Evolutionary conservation across 2,329 filamentous ascomycete genomes (phyloP).

Genomic region (Arachnopeziza araneosa): DNA sequence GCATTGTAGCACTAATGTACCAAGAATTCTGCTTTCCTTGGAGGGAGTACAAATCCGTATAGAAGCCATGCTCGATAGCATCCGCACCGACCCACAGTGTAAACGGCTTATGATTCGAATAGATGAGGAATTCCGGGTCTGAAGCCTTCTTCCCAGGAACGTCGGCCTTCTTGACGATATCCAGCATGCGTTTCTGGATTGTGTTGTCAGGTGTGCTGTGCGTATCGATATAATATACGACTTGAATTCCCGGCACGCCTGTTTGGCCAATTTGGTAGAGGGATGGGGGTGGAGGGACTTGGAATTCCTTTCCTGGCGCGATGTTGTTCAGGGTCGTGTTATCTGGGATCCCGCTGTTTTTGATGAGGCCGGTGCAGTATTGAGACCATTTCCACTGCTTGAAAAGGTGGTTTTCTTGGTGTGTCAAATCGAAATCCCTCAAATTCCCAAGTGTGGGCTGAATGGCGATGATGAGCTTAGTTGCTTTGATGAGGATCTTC

Average conservation of each 20-base stretch:
- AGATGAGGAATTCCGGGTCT: slow-evolving; percentile 12
- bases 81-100: slow-evolving; percentile 25
- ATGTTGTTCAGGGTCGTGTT: background rate
- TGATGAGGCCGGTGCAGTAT: background rate
- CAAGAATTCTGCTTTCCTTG: slow-evolving; percentile 34
- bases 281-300: background rate
- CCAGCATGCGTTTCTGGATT: background rate
- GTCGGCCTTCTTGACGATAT: slow-evolving; percentile 1
- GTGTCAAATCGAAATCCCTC: background rate
- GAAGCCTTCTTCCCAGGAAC: background rate
- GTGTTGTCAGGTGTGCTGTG: background rate
- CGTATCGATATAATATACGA: background rate
- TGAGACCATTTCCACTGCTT: background rate
- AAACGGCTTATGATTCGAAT: slow-evolving; percentile 19
- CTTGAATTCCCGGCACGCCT: background rate
- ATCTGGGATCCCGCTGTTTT: background rate
- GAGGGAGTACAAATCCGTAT: slow-evolving; percentile 36
- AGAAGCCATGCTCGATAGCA: slow-evolving; percentile 36
- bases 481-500: slow-evolving; percentile 1
- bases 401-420: background rate
- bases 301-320: background rate
- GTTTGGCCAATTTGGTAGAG: background rate
- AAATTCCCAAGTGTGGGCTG: slow-evolving; percentile 4
- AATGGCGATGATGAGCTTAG: slow-evolving; percentile 2
- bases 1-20: background rate